phyloP scores from a whole-genome alignment of 495 filamentous ascomycete species.

The Tuber melanosporum region DNA sequence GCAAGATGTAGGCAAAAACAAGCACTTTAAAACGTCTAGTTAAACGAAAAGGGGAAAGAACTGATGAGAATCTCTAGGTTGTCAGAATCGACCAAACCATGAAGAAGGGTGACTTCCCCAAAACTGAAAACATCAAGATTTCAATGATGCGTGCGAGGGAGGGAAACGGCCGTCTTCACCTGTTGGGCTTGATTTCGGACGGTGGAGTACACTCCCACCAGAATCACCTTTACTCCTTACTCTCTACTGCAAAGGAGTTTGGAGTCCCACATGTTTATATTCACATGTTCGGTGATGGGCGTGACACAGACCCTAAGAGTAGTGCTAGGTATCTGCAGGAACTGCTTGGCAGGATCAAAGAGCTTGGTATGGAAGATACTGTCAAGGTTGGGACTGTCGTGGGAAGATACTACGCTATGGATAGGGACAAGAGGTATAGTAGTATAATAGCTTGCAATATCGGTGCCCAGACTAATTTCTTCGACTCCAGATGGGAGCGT shows the following conservation, averaged over 20 bases:
- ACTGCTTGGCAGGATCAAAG: conserved; percentile 66
- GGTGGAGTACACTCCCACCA: conserved; percentile 96
- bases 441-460: background rate
- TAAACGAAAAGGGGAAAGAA: background rate
- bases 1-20: conserved; percentile 64
- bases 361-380: conserved; percentile 70
- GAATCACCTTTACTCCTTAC: conserved; percentile 77
- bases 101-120: conserved; percentile 76
- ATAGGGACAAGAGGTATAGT: conserved; percentile 73
- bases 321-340: conserved; percentile 77
- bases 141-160: conserved; percentile 75
- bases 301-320: conserved; percentile 95
- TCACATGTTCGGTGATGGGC: conserved; percentile 97
- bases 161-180: conserved; percentile 83
- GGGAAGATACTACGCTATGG: conserved; percentile 97
- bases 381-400: conserved; percentile 75
- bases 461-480: background rate
- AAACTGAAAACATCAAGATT: conserved; percentile 70
- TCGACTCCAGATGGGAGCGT: conserved; percentile 69
- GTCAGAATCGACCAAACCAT: conserved; percentile 94
- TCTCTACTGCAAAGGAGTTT: conserved; percentile 80
- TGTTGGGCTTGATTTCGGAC: conserved; percentile 83
- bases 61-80: conserved; percentile 42
- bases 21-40: background rate
- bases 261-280: conserved; percentile 87